Evolutionary conservation across 1,284 basidiomycete genomes (phyloP), one percentile per base, ranked within the genome.

Genomic region (Somion occarium): DNA sequence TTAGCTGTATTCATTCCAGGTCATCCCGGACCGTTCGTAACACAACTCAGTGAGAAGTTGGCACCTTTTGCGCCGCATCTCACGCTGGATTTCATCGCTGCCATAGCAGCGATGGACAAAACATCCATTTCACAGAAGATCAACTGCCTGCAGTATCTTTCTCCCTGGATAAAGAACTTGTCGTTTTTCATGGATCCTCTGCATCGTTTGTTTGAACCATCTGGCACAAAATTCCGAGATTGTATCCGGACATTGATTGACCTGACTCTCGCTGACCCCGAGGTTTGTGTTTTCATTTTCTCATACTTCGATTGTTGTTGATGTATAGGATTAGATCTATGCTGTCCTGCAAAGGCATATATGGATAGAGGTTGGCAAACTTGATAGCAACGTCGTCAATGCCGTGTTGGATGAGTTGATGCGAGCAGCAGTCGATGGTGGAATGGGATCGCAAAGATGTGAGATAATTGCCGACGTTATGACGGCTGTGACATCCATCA

Each of bases 161-260:
- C 78, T 42, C 91, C 93, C 2, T 96, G 93, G 93, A 76, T 95
- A 44, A 83, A 78, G 64, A 93, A 94, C 61, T 71, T 96, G 2
- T 73, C 80, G 1, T 64, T 73, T 19, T 93, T 90, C 59, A 79
- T 82, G 37, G 85, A 86, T 58, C 85, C 91, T 1, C 80, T 82
- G 1, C 78, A 76, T 56, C 66, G 72, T 23, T 65, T 82, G 20
- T 89, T 79, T 55, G 88, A 91, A 53, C 75, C 80, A 38, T 86
- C 87, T 1, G 84, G 82, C 3, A 79, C 83, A 3, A 77, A 82
- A 56, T 69, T 94, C 19, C 79, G 88, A 11, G 91, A 93, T 61
- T 86, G 87, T 56, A 76, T 94, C 47, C 80, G 90, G 25, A 75
- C 82, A 5, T 68, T 96, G 46, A 80, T 92, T 46, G 85, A 91